phyloP scores from a whole-genome alignment of 108 stramenopile genomes.

The Fistulifera pelliculosa region DNA sequence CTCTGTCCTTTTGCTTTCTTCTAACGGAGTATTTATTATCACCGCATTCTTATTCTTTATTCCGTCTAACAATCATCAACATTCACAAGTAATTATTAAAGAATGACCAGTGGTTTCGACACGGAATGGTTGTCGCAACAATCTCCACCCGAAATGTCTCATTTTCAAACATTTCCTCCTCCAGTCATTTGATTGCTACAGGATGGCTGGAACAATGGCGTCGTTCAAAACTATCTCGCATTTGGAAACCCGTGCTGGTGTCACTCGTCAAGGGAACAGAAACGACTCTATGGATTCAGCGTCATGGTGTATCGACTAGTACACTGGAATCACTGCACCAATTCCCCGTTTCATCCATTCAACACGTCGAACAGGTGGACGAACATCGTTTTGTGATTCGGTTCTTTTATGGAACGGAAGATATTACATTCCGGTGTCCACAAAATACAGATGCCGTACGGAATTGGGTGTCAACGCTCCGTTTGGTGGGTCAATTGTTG shows the following conservation, averaged over 20 bases:
- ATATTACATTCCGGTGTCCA: constrained; percentile 68
- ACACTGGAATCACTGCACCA: constrained; percentile 71
- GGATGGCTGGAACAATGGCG: constrained; percentile 83
- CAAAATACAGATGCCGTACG: constrained; percentile 39
- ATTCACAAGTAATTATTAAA: too few relatives aligned
- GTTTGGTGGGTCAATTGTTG: too few relatives aligned
- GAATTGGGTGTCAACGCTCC: constrained; percentile 67
- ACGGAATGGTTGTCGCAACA: too few relatives aligned
- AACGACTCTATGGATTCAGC: constrained; percentile 84
- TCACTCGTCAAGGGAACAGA: constrained; percentile 70
- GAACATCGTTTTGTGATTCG: constrained; percentile 74
- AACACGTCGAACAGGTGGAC: constrained; percentile 32
- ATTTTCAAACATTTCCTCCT: too few relatives aligned
- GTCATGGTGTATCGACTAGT: constrained; percentile 21
- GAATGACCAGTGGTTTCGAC: too few relatives aligned
- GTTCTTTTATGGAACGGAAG: constrained; percentile 62
- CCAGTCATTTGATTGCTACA: constrained; percentile 42
- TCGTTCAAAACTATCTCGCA: constrained; percentile 66
- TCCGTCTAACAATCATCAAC: too few relatives aligned
- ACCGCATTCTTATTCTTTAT: too few relatives aligned
- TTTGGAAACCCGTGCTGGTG: constrained; percentile 81
- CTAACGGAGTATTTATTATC: too few relatives aligned
- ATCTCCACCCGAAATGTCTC: too few relatives aligned
- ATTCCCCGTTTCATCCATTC: constrained; percentile 74
- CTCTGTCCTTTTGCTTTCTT: too few relatives aligned